Evolutionary conservation across 306 rosid genomes (phyloP).

Genomic region (Citrullus colocynthis): DNA sequence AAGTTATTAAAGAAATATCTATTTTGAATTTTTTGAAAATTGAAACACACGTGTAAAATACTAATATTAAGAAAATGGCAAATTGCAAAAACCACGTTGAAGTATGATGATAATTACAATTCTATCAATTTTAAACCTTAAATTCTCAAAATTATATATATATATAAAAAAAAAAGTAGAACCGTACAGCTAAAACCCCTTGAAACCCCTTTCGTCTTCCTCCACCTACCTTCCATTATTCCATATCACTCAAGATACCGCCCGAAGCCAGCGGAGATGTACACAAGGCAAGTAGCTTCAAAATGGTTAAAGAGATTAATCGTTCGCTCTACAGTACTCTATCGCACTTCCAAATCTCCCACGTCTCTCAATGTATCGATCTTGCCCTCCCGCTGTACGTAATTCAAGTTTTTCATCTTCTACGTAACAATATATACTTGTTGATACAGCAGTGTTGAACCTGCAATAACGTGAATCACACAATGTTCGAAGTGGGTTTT

Average conservation of each 20-base stretch:
- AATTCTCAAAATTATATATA: too few species aligned
- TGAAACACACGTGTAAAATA: too few species aligned
- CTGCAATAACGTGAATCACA: not conserved
- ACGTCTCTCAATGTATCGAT: not conserved
- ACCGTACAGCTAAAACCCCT: not conserved
- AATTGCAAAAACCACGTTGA: too few species aligned
- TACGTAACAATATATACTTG: not conserved
- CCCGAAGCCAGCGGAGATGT: not conserved
- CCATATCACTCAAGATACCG: not conserved
- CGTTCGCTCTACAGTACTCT: not conserved
- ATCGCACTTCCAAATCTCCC: not conserved
- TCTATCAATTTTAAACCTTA: too few species aligned
- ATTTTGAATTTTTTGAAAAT: too few species aligned
- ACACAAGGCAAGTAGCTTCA: not conserved
- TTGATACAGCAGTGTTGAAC: not conserved
- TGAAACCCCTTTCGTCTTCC: not conserved
- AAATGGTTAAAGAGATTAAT: slow-evolving; percentile 2
- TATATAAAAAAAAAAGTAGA: too few species aligned
- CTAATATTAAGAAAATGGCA: too few species aligned
- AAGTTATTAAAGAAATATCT: too few species aligned
- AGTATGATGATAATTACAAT: too few species aligned
- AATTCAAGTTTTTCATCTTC: not conserved
- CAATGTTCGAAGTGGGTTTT: not conserved
- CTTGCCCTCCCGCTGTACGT: slow-evolving; percentile 2
- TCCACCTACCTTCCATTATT: not conserved